phyloP scores from a whole-genome alignment of 2,329 filamentous ascomycete genomes.

The Trichoderma oligosporum region DNA sequence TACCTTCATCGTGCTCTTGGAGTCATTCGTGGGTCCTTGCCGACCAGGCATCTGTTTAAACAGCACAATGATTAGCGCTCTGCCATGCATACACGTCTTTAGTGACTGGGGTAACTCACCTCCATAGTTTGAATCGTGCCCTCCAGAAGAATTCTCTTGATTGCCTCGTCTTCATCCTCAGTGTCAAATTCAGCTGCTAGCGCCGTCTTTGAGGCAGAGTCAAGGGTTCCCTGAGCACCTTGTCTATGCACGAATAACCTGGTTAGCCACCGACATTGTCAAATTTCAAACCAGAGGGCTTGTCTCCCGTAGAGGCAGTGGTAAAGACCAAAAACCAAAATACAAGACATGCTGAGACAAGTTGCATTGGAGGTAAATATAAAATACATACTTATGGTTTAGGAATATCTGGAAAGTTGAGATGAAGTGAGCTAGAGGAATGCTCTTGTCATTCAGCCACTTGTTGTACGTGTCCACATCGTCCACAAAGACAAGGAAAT shows the following conservation, averaged over 20 bases:
- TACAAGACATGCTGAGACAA: too few relatives aligned
- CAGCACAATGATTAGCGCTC: slow-evolving; percentile 6
- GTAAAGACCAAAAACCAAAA: too few relatives aligned
- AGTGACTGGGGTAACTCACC: slow-evolving; percentile 35
- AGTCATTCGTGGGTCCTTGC: slow-evolving; percentile 52
- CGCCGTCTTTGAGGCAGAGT: slow-evolving; percentile 68
- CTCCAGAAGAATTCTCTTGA: slow-evolving; percentile 75
- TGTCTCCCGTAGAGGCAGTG: too few relatives aligned
- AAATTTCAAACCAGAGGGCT: too few relatives aligned
- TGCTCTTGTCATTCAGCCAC: slow-evolving; percentile 75
- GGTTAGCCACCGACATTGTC: slow-evolving; percentile 19
- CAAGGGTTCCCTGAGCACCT: slow-evolving; percentile 75
- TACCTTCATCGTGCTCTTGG: slow-evolving; percentile 41
- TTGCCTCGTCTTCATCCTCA: slow-evolving; percentile 70
- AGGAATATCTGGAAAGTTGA: slow-evolving; percentile 85
- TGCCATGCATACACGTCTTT: too few relatives aligned
- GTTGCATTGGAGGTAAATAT: not conserved
- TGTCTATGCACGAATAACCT: slow-evolving; percentile 54
- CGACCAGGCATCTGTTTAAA: slow-evolving; percentile 47
- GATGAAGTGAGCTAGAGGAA: slow-evolving; percentile 81
- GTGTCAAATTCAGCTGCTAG: slow-evolving; percentile 89
- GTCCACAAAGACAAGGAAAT: slow-evolving; percentile 59
- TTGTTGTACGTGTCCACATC: slow-evolving; percentile 63
- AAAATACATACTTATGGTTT: slow-evolving; percentile 74
- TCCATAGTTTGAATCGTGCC: slow-evolving; percentile 63